Conservation (phyloP, 179 eudicot species). For the Spergularia azorica region DNA sequence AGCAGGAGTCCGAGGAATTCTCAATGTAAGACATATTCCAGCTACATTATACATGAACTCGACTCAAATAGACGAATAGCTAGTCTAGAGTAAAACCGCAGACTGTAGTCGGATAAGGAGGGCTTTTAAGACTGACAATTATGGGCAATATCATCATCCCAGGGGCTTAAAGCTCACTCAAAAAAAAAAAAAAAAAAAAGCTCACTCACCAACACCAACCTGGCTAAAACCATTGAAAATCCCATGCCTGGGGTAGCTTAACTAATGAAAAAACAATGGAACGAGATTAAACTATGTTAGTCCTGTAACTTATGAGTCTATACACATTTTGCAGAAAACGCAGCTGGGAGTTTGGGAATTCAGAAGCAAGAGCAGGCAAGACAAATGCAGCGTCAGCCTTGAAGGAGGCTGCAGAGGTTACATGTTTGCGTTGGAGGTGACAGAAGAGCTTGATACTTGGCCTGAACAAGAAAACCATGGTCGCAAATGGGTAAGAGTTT, state of each 20-base stretch:
- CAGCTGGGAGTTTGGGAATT: constrained; percentile 54
- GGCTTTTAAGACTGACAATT: too few relatives aligned
- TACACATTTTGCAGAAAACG: constrained; percentile 21
- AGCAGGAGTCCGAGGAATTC: constrained; percentile 53
- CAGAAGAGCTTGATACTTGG: constrained; percentile 53
- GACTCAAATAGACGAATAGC: background rate
- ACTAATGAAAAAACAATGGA: background rate
- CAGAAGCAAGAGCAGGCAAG: constrained; percentile 56
- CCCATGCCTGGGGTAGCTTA: background rate
- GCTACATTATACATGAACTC: background rate
- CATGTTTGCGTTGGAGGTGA: constrained; percentile 56
- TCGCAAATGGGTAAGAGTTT: constrained; percentile 45
- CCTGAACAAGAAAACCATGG: constrained; percentile 51
- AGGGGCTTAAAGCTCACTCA: too few relatives aligned
- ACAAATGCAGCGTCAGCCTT: constrained; percentile 28
- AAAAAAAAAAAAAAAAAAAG: too few relatives aligned
- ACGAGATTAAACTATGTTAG: background rate
- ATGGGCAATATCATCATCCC: too few relatives aligned
- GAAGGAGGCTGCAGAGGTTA: constrained; percentile 55
- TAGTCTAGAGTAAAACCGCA: too few relatives aligned
- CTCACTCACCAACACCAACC: too few relatives aligned
- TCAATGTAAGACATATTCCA: constrained; percentile 36
- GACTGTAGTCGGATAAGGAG: too few relatives aligned
- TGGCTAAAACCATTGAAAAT: too few relatives aligned
- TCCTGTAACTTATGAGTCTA: background rate